A percentile compares a stretch with the other conserved stretches of the same genome.
Conservation (phyloP, 176 grass and related monocot genomes). For the Areca catechu region DNA sequence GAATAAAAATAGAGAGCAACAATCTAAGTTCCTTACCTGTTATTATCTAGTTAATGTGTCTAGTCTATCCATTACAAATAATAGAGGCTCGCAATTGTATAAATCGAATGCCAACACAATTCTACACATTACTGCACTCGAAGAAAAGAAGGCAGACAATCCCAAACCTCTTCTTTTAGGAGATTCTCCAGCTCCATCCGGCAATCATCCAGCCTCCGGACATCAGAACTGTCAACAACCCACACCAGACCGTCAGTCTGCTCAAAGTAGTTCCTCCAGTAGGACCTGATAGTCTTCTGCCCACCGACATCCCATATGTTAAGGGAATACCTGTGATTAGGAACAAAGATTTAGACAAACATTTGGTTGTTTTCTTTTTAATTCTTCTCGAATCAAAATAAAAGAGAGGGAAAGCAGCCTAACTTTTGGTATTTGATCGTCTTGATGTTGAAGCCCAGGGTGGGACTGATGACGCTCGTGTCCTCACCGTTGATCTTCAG, state of each 20-base stretch:
- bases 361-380: no score
- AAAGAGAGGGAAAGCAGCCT: not conserved
- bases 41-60: no score
- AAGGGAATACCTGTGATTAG: constrained; percentile 45
- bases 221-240: constrained; percentile 87
- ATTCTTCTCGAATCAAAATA: no score
- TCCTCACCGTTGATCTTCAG: constrained; percentile 91
- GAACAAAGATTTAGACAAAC: no score
- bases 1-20: no score
- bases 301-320: constrained; percentile 94
- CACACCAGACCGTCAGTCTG: constrained; percentile 84
- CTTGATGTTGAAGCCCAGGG: constrained; percentile 92
- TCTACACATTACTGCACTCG: no score
- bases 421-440: constrained; percentile 89
- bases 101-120: no score
- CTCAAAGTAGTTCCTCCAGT: constrained; percentile 98
- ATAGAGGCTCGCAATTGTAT: no score
- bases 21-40: no score
- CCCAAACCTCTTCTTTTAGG: constrained; percentile 78
- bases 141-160: not conserved
- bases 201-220: constrained; percentile 73
- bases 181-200: constrained; percentile 83
- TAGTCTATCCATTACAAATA: no score
- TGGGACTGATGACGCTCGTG: constrained; percentile 84
- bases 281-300: constrained; percentile 85